Conservation (phyloP, 2,329 filamentous ascomycete species). For the Pseudogymnoascus sp. region DNA sequence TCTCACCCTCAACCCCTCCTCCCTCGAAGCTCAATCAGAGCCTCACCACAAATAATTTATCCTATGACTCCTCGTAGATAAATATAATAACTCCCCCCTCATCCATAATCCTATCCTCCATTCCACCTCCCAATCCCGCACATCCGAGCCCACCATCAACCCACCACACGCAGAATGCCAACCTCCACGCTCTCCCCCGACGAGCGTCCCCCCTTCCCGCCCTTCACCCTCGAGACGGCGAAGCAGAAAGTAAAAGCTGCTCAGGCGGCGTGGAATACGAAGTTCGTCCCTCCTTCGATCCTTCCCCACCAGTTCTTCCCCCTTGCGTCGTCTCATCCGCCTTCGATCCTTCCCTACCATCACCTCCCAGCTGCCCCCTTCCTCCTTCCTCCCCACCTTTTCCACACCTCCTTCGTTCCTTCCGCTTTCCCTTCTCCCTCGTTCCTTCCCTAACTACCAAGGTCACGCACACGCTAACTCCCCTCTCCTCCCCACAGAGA, state of each 20-base stretch:
- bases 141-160: not conserved
- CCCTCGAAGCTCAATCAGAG: too few species aligned
- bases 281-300: conserved; percentile 48
- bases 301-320: conserved; percentile 33
- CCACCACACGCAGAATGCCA: conserved; percentile 11
- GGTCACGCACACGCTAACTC: not conserved
- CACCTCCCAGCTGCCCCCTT: not conserved
- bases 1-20: too few species aligned
- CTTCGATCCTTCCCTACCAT: conserved; percentile 38
- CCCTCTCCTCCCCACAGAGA: not conserved
- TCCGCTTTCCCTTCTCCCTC: not conserved
- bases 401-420: too few species aligned
- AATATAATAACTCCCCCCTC: not conserved
- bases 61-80: not conserved
- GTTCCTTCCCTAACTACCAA: not conserved
- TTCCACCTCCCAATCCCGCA: not conserved
- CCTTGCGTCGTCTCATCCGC: conserved; percentile 37
- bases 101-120: not conserved
- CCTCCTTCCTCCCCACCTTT: too few species aligned
- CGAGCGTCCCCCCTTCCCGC: conserved; percentile 49
- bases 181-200: conserved; percentile 11
- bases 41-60: too few species aligned
- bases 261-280: conserved; percentile 76
- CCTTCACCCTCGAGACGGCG: conserved; percentile 69
- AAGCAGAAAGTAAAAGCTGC: conserved; percentile 73